A percentile compares a stretch with the other conserved stretches of the same genome.
phyloP scores from a whole-genome alignment of 257 asterid genomes.

The Salvia hispanica region DNA sequence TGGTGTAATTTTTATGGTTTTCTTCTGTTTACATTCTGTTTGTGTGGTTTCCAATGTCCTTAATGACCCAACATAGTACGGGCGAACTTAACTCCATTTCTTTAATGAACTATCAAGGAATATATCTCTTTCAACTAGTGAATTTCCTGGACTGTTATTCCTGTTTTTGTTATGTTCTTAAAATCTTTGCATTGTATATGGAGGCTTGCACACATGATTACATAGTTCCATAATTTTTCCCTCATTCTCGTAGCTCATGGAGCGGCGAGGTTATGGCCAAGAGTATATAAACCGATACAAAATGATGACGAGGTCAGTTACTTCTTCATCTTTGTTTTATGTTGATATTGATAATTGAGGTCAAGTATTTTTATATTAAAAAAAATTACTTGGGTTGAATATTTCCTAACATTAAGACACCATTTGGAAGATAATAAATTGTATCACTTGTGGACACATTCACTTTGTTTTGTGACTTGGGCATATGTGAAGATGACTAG shows the following conservation, averaged over 20 bases:
- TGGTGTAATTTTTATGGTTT: slow-evolving; percentile 12
- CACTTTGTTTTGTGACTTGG: not conserved
- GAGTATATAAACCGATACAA: slow-evolving; percentile 94
- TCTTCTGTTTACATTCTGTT: slow-evolving; percentile 6
- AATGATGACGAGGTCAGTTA: slow-evolving; percentile 90
- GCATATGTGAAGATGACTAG: slow-evolving; percentile 13
- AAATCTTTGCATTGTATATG: slow-evolving; percentile 13
- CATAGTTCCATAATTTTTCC: slow-evolving; percentile 18
- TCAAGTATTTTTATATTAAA: not conserved
- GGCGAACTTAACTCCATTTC: not conserved
- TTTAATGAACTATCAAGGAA: not conserved
- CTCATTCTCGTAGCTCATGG: slow-evolving; percentile 74
- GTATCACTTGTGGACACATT: not conserved
- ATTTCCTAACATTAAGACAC: no score
- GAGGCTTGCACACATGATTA: slow-evolving; percentile 12
- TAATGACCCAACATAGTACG: not conserved
- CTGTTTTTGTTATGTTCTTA: not conserved
- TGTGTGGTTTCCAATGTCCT: not conserved
- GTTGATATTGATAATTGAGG: not conserved
- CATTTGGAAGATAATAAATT: no score
- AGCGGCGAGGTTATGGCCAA: slow-evolving; percentile 91
- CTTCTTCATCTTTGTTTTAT: slow-evolving; percentile 28
- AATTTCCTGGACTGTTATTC: not conserved
- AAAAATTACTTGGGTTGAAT: not conserved
- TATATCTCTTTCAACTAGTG: not conserved